Percentiles rank a stretch among this genome's conserved stretches.
Evolutionary conservation across 768 basidiomycete genomes (phyloP).

Genomic region (Macrolepiota albuminosa): DNA sequence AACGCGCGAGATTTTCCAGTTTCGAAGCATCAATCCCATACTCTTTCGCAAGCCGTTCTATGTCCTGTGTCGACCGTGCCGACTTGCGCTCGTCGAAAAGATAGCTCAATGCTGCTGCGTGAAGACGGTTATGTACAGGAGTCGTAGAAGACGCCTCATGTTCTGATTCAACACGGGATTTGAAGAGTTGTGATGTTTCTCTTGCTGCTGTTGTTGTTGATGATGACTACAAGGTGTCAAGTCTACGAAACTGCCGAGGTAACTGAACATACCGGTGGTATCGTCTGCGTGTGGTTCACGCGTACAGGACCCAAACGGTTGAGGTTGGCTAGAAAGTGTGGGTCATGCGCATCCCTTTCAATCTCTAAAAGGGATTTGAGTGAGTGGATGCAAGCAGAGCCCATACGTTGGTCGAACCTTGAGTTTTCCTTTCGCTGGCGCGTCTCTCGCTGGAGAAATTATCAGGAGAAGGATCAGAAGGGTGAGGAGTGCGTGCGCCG

Average conservation of each 20-base stretch:
- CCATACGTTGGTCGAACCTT: constrained; percentile 30
- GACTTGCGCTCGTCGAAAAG: constrained; percentile 64
- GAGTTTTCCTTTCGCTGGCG: constrained; percentile 48
- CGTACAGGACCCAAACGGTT: constrained; percentile 60
- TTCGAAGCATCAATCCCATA: constrained; percentile 51
- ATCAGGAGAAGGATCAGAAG: constrained; percentile 14
- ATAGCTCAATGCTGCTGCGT: constrained; percentile 45
- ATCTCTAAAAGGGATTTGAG: constrained; percentile 40
- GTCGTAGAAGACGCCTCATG: constrained; percentile 39
- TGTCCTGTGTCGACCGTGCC: constrained; percentile 31
- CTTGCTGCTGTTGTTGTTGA: constrained; percentile 11
- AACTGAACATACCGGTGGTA: constrained; percentile 38
- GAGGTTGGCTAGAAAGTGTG: constrained; percentile 65
- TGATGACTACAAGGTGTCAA: constrained; percentile 2
- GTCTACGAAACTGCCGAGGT: background rate
- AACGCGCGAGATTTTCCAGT: constrained; percentile 46
- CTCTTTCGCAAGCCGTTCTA: constrained; percentile 46
- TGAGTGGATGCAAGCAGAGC: background rate
- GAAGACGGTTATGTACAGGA: constrained; percentile 47
- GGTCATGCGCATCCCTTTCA: constrained; percentile 62
- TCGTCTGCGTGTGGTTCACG: constrained; percentile 58
- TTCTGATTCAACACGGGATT: constrained; percentile 53
- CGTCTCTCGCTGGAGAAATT: constrained; percentile 12
- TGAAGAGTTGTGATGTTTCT: constrained; percentile 41
- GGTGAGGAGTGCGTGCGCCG: constrained; percentile 34